A percentile compares a stretch with the other conserved stretches of the same genome.
Evolutionary conservation across 2,329 filamentous ascomycete genomes (phyloP).

Genomic region (Verticillium albo-atrum): DNA sequence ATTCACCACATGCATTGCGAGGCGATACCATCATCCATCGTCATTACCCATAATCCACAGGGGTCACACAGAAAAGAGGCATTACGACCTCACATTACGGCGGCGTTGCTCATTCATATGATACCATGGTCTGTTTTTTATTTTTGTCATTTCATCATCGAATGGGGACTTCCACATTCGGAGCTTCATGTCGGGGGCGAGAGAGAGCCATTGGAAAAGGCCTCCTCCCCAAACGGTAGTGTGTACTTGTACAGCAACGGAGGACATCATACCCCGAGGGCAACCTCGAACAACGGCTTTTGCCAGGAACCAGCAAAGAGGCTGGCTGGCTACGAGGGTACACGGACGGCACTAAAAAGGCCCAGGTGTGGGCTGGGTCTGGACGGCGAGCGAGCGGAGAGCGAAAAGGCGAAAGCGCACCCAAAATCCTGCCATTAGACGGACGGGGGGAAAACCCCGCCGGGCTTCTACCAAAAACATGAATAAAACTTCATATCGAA

Average conservation of each 20-base stretch:
- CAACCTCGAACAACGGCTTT: not conserved
- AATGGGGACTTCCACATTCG: slow-evolving; percentile 4
- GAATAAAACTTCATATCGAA: not conserved
- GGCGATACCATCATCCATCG: slow-evolving; percentile 6
- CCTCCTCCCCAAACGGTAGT: not conserved
- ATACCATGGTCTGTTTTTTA: slow-evolving; percentile 15
- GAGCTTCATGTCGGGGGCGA: slow-evolving; percentile 6
- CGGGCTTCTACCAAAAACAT: not conserved
- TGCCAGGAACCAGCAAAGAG: not conserved
- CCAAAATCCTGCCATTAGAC: not conserved
- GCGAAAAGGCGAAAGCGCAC: not conserved
- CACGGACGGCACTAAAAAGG: not conserved
- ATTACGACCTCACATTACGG: not conserved
- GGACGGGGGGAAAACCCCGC: not conserved
- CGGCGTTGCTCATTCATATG: slow-evolving; percentile 5
- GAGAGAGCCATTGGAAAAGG: not conserved
- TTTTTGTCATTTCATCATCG: not conserved
- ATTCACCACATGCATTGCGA: slow-evolving; percentile 10
- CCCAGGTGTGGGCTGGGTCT: not conserved
- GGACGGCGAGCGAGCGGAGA: not conserved
- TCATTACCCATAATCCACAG: not conserved
- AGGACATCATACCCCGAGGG: not conserved
- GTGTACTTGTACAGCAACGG: slow-evolving; percentile 8
- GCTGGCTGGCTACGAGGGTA: not conserved
- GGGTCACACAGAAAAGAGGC: not conserved